Conservation (phyloP, 2,329 filamentous ascomycete genomes). For the Alternaria arbusti region DNA sequence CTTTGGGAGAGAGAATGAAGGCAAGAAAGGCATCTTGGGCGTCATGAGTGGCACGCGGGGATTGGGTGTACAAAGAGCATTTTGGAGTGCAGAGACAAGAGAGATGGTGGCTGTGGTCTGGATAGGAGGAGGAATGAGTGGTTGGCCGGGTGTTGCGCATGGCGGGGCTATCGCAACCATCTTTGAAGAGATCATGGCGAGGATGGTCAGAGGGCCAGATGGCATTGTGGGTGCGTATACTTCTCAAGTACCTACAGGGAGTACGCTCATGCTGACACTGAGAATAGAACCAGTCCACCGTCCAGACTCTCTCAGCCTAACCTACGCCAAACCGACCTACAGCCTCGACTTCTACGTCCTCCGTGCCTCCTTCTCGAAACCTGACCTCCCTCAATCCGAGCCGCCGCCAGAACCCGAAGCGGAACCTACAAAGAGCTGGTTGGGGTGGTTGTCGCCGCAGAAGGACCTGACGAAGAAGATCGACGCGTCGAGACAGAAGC, state of each 20-base stretch:
- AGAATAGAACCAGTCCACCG: conserved; percentile 31
- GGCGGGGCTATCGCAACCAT: conserved; percentile 73
- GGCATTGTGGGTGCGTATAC: conserved; percentile 33
- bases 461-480: conserved; percentile 56
- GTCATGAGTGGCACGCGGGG: conserved; percentile 47
- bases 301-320: conserved; percentile 55
- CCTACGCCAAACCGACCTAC: conserved; percentile 67
- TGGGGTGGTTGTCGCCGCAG: conserved; percentile 38
- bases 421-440: conserved; percentile 36
- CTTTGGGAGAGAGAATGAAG: conserved; percentile 21
- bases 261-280: neutral
- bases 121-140: conserved; percentile 68
- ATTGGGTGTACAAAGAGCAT: conserved; percentile 64
- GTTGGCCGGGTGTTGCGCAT: conserved; percentile 76
- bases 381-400: conserved; percentile 30
- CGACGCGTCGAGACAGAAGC: conserved; percentile 8
- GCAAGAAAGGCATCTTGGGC: conserved; percentile 38
- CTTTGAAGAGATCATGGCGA: conserved; percentile 72
- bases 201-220: conserved; percentile 64
- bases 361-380: conserved; percentile 52
- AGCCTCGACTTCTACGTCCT: conserved; percentile 70
- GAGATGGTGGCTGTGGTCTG: conserved; percentile 69
- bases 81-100: conserved; percentile 65
- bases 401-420: conserved; percentile 32
- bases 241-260: neutral